Percentiles rank a stretch among this genome's conserved stretches.
Evolutionary conservation across 1,139 yeast species (phyloP).

Genomic region (Kurtzmaniella quercitrusa): DNA sequence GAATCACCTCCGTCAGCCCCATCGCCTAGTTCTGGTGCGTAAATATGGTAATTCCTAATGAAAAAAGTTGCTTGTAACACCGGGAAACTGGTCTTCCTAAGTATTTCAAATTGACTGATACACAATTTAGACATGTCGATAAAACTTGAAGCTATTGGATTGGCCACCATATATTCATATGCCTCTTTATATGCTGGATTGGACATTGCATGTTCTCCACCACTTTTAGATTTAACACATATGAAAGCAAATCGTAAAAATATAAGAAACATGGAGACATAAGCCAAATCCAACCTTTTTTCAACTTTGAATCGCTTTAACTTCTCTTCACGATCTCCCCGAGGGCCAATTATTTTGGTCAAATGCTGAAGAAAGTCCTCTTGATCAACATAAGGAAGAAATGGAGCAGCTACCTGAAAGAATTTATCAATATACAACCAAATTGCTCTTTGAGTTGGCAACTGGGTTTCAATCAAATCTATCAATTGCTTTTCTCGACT

Average conservation of each 20-base stretch:
- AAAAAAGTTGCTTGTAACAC: slow-evolving; percentile 38
- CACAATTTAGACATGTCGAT: slow-evolving; percentile 25
- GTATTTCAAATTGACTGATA: slow-evolving; percentile 24
- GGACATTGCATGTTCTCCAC: slow-evolving; percentile 3
- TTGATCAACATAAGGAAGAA: slow-evolving; percentile 31
- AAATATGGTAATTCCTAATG: slow-evolving; percentile 20
- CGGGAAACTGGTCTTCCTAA: slow-evolving; percentile 37
- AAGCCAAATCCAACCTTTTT: slow-evolving; percentile 16
- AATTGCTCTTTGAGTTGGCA: slow-evolving; percentile 26
- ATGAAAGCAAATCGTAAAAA: slow-evolving; percentile 21
- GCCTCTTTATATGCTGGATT: slow-evolving; percentile 8
- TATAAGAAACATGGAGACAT: slow-evolving; percentile 15
- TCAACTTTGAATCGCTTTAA: slow-evolving; percentile 13
- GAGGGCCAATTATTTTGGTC: slow-evolving; percentile 23
- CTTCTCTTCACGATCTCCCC: slow-evolving; percentile 15
- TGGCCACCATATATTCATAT: slow-evolving; percentile 15
- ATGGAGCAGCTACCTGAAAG: slow-evolving; percentile 23
- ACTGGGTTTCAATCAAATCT: slow-evolving; percentile 23
- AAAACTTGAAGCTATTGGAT: slow-evolving; percentile 30
- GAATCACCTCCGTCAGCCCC: slow-evolving; percentile 24
- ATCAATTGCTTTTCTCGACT: slow-evolving; percentile 23
- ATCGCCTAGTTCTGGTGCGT: slow-evolving; percentile 32
- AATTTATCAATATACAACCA: slow-evolving; percentile 26
- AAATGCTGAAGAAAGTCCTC: slow-evolving; percentile 18
- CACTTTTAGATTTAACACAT: slow-evolving; percentile 19